Conservation (phyloP, 2,329 filamentous ascomycete genomes). For the Aureobasidium subglaciale region DNA sequence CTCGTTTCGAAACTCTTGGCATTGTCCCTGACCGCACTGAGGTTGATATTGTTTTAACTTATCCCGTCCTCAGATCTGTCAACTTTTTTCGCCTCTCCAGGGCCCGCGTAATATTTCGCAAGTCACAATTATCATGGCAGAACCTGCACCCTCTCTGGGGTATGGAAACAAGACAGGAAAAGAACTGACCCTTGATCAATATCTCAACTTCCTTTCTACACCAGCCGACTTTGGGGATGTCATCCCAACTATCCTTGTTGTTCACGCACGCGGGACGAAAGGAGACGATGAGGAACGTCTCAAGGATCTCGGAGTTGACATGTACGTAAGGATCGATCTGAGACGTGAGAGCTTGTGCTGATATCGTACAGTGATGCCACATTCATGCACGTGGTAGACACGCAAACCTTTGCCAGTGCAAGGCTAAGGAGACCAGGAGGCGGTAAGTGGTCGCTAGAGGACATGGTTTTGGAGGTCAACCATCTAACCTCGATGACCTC, state of each 20-base stretch:
- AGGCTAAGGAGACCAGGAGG: not conserved
- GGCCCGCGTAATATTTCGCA: too few species aligned
- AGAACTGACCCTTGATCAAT: not conserved
- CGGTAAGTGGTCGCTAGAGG: not conserved
- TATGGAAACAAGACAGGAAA: not conserved
- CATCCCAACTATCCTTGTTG: not conserved
- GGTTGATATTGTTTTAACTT: too few species aligned
- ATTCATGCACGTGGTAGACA: not conserved
- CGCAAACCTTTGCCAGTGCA: not conserved
- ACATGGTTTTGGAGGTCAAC: not conserved
- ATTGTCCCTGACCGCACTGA: too few species aligned
- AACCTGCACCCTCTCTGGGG: too few species aligned
- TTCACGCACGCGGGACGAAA: not conserved
- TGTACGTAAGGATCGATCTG: too few species aligned
- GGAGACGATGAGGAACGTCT: not conserved
- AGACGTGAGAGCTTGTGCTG: too few species aligned
- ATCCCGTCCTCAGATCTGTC: too few species aligned
- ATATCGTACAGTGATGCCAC: too few species aligned
- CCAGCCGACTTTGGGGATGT: not conserved
- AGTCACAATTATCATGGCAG: too few species aligned
- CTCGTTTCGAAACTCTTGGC: too few species aligned
- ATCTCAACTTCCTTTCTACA: not conserved
- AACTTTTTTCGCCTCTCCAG: too few species aligned
- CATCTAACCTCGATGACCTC: not conserved
- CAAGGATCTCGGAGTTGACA: not conserved